Base-by-base conservation (phyloP, 345 rosid genomes). In the Turritis glabra region DNA sequence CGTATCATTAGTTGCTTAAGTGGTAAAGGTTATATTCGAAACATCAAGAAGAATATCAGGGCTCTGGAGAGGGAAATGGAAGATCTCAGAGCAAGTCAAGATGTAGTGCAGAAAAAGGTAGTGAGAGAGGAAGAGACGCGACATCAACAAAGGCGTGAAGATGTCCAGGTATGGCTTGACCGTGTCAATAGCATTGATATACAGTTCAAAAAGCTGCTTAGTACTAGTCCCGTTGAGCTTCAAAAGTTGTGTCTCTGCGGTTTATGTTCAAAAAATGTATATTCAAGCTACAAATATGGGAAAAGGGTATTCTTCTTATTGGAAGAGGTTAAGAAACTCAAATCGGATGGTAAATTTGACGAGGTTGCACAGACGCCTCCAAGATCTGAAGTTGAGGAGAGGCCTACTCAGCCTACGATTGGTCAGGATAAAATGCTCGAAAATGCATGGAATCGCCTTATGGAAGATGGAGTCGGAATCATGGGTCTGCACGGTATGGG, bases 401-500 rank as follows among this genome's bases (percentile, higher is more conserved):
- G 8, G 15, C 9, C 41, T 30, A 57, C 26, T 32, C 15, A 1
- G 25, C 26, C 62, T 17, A 32, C 41, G 0, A 1, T 57, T 32
- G 62, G 62, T 57, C 62, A 32, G 0, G 26, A 30, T 0, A 4
- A 0, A 17, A n/a, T 57, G 8, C 62, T 57, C 5, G 1, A n/a
- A n/a, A 56, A 0, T 4, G 61, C 40, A 17, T 56, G 61, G 61
- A 30, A 30, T 0, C 60, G 22, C 3, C 22, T 55, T 3, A 29
- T 29, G 14, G 60, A 55, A 55, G 38, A 55, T 29, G 60, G 13
- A 29, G 13, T 55, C 3, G 38, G 22, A 3, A 8, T 55, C 14
- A 55, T 55, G 60, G 60, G 61, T 56, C 2, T 56, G 7, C 61
- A 56, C 2, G 40, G 40, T 17, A 55, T 55, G 40, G 61, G 61